Percentiles rank a stretch among this genome's conserved stretches.
These are phyloP conservation scores for Penicillium sp. DNA, from an alignment of 2,329 filamentous ascomycete genomes.

Conservation along the genomic window DNA sequence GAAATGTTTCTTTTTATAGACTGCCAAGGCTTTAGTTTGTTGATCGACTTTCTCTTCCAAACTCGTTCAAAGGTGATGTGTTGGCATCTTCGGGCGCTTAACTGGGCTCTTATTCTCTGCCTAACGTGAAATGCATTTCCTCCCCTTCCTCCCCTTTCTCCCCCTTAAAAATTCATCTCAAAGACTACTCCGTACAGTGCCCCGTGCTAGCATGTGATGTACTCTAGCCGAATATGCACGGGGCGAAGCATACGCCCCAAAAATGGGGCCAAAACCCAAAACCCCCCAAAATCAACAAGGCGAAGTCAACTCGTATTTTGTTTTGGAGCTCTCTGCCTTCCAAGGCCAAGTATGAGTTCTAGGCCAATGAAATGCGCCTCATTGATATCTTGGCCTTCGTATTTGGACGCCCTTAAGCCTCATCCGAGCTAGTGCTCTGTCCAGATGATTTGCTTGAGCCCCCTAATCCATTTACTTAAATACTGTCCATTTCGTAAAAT, in stretches of 20 bases:
- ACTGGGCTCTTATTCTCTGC: background rate
- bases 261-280: background rate
- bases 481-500: background rate
- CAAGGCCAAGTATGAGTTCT: background rate
- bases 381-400: conserved; percentile 1
- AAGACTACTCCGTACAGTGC: background rate
- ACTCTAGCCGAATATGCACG: background rate
- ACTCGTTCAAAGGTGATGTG: background rate
- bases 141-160: no score
- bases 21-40: background rate
- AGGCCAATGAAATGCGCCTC: background rate
- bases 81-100: conserved; percentile 6
- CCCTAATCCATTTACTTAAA: background rate
- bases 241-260: background rate
- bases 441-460: background rate
- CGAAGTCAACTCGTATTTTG: background rate
- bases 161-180: background rate
- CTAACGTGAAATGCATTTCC: background rate
- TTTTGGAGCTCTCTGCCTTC: background rate
- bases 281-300: background rate
- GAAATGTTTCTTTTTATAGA: background rate
- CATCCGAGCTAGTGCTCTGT: background rate
- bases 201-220: background rate
- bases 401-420: background rate
- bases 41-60: background rate